Conservation (phyloP, 768 basidiomycete species). For the Mycena vitilis region DNA sequence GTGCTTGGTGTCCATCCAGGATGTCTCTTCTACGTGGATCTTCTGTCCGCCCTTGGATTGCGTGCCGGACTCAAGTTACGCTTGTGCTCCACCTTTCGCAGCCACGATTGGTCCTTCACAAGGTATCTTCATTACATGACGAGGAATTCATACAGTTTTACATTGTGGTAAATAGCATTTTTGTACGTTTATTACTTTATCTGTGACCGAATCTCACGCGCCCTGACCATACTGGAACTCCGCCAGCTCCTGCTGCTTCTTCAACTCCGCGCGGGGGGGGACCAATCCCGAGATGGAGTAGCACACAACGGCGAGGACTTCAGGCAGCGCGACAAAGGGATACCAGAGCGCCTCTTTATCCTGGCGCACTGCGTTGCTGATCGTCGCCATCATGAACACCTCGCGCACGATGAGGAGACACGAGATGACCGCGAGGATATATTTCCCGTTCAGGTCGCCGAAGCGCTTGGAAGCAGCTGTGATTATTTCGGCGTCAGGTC, state of each 20-base stretch:
- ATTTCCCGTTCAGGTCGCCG: slow-evolving; percentile 24
- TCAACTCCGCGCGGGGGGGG: slow-evolving; percentile 17
- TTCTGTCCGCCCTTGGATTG: too few species aligned
- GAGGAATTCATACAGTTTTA: too few species aligned
- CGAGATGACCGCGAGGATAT: slow-evolving; percentile 27
- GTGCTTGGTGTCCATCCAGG: too few species aligned
- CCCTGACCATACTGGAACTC: neutral
- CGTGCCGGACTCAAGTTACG: too few species aligned
- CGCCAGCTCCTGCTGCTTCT: neutral
- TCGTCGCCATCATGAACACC: slow-evolving; percentile 22
- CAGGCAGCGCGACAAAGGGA: slow-evolving; percentile 27
- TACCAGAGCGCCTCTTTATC: slow-evolving; percentile 28
- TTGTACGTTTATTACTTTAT: too few species aligned
- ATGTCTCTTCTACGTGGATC: too few species aligned
- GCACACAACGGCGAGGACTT: slow-evolving; percentile 23
- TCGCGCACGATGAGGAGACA: slow-evolving; percentile 22
- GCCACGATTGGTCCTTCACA: too few species aligned
- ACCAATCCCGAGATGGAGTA: slow-evolving; percentile 25
- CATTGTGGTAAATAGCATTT: too few species aligned
- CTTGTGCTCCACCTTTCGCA: too few species aligned
- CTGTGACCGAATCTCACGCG: too few species aligned
- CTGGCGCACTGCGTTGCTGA: slow-evolving; percentile 7
- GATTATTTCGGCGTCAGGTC: neutral
- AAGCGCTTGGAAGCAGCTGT: neutral
- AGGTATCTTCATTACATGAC: too few species aligned